These are phyloP conservation scores for Pisolithus thermaeus DNA, from an alignment of 1,284 basidiomycete species.

Conservation along the genomic window DNA sequence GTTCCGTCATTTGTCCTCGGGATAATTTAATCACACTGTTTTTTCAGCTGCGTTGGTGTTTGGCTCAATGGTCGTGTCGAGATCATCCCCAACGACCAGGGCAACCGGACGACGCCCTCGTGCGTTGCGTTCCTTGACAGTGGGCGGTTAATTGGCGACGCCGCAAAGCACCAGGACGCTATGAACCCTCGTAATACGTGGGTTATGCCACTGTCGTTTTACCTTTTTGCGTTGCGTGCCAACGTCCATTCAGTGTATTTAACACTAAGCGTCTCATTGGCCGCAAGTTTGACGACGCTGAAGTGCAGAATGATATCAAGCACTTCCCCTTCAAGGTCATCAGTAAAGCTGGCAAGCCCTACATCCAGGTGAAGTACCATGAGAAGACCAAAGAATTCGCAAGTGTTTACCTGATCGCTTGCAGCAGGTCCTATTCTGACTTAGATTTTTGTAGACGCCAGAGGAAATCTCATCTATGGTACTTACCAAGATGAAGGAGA, in stretches of 20 bases:
- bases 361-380: conserved; percentile 41
- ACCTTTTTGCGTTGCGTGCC: not conserved
- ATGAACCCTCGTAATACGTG: conserved; percentile 29
- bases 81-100: conserved; percentile 97
- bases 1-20: not conserved
- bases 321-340: conserved; percentile 83
- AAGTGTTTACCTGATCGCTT: conserved; percentile 22
- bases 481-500: conserved; percentile 68
- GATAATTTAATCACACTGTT: not conserved
- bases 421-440: too few relatives aligned
- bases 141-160: conserved; percentile 94
- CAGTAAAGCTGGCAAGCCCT: conserved; percentile 43
- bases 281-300: conserved; percentile 60
- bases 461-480: too few relatives aligned
- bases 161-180: conserved; percentile 92
- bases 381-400: conserved; percentile 83
- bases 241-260: too few relatives aligned
- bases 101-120: conserved; percentile 31
- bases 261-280: not conserved
- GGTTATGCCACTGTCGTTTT: not conserved
- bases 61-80: conserved; percentile 70
- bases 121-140: conserved; percentile 41
- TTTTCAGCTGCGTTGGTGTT: not conserved
- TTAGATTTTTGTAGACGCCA: too few relatives aligned
- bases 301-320: conserved; percentile 78